Conservation (phyloP, 345 rosid species). For the Nasturtium officinale region DNA sequence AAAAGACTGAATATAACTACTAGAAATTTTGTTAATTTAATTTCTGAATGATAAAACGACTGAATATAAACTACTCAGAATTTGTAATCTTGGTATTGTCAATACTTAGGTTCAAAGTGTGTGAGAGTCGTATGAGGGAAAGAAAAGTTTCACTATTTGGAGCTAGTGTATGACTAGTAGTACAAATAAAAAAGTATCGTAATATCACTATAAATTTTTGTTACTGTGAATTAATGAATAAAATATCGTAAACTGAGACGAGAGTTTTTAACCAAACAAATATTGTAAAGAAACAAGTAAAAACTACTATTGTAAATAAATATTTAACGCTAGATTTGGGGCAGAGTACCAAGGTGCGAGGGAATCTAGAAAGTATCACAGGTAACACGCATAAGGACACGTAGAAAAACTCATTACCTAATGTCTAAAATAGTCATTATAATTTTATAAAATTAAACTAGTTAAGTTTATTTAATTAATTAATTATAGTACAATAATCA, state of each 20-base stretch:
- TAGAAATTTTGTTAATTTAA: background rate
- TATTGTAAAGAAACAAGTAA: background rate
- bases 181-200: background rate
- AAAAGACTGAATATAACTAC: background rate
- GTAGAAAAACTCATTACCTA: conserved; percentile 13
- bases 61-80: background rate
- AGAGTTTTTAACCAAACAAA: background rate
- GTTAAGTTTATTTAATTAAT: background rate
- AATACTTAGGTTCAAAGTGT: background rate
- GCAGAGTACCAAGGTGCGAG: conserved; percentile 10
- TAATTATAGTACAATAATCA: background rate
- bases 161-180: background rate
- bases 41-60: background rate
- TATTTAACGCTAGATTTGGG: conserved; percentile 16
- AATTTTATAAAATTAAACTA: too few species aligned
- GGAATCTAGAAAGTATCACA: conserved; percentile 17
- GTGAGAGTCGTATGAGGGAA: background rate
- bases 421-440: background rate
- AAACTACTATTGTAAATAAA: too few species aligned
- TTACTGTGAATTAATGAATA: background rate
- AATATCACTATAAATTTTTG: background rate
- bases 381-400: conserved; percentile 14
- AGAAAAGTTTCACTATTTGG: background rate
- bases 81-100: background rate
- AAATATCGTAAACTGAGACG: background rate